A percentile compares a stretch with the other conserved stretches of the same genome.
Evolutionary conservation across 176 grass and related monocot species (phyloP).

Genomic region (Lolium rigidum): DNA sequence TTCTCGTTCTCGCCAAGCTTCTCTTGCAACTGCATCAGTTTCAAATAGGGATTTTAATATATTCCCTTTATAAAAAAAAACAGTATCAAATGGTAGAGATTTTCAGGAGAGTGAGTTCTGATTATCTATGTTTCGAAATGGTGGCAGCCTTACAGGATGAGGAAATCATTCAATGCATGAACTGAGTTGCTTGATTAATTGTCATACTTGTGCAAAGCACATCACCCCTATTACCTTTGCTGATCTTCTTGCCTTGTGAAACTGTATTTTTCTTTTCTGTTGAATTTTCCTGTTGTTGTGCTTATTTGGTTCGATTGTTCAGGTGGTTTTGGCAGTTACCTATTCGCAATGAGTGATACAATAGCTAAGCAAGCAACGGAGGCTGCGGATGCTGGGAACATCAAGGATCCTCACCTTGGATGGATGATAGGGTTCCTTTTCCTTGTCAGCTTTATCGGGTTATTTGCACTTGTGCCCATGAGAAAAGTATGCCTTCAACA

Average conservation of each 20-base stretch:
- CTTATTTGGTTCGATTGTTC: slow-evolving; percentile 44
- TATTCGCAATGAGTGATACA: slow-evolving; percentile 84
- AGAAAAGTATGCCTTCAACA: slow-evolving; percentile 67
- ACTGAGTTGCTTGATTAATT: slow-evolving; percentile 16
- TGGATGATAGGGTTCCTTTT: slow-evolving; percentile 98
- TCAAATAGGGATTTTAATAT: neutral
- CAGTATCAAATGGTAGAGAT: neutral
- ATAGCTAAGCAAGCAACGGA: slow-evolving; percentile 68
- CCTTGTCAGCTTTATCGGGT: slow-evolving; percentile 85
- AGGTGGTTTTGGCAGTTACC: slow-evolving; percentile 95
- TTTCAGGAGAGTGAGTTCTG: neutral
- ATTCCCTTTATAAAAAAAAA: too few species aligned
- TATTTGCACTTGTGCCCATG: slow-evolving; percentile 85
- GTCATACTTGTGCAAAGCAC: slow-evolving; percentile 5
- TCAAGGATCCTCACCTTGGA: slow-evolving; percentile 76
- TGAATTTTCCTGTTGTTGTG: neutral
- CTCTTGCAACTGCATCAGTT: neutral
- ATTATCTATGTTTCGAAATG: slow-evolving; percentile 27
- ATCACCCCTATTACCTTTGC: neutral
- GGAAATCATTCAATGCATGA: neutral
- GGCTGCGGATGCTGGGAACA: slow-evolving; percentile 67
- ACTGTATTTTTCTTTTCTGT: slow-evolving; percentile 20
- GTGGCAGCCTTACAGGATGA: neutral
- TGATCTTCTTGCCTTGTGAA: neutral
- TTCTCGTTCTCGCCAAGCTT: neutral